These are phyloP conservation scores for Rhynchosporium graminicola DNA, from an alignment of 2,329 filamentous ascomycete genomes.

Conservation along the genomic window DNA sequence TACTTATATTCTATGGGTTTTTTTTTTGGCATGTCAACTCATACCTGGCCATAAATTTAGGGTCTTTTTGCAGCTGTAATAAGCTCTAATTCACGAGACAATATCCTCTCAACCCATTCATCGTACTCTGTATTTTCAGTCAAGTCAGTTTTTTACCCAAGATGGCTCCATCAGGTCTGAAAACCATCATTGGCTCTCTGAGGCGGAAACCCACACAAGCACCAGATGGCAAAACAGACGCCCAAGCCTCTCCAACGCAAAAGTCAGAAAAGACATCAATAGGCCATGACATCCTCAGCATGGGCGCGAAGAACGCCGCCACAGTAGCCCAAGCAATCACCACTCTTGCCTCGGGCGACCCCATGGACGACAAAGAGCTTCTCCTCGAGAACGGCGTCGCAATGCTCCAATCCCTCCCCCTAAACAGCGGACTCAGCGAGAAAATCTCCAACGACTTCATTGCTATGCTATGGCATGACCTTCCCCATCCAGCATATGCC, in stretches of 20 bases:
- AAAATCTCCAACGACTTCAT: constrained; percentile 52
- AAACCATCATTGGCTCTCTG: constrained; percentile 47
- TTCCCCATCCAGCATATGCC: constrained; percentile 52
- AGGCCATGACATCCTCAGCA: constrained; percentile 44
- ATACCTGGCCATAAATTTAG: too few species aligned
- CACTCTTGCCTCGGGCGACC: constrained; percentile 47
- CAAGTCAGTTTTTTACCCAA: background rate
- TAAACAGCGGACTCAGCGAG: constrained; percentile 51
- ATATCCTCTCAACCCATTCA: constrained; percentile 10
- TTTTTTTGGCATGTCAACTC: too few species aligned
- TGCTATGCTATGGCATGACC: constrained; percentile 53
- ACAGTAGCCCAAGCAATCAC: constrained; percentile 46
- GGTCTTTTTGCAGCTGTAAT: too few species aligned
- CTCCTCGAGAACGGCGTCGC: constrained; percentile 53
- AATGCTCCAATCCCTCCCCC: constrained; percentile 53
- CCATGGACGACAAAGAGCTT: constrained; percentile 49
- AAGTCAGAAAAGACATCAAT: constrained; percentile 44
- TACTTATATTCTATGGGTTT: too few species aligned
- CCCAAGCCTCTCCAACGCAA: constrained; percentile 40
- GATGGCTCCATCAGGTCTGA: constrained; percentile 41
- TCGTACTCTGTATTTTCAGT: background rate
- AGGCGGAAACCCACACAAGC: constrained; percentile 48
- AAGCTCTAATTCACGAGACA: too few species aligned
- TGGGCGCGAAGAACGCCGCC: constrained; percentile 44
- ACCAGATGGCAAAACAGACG: constrained; percentile 49